Conservation (phyloP, 805 yeast species). For the Sugiyamaella qingdaonensis region DNA sequence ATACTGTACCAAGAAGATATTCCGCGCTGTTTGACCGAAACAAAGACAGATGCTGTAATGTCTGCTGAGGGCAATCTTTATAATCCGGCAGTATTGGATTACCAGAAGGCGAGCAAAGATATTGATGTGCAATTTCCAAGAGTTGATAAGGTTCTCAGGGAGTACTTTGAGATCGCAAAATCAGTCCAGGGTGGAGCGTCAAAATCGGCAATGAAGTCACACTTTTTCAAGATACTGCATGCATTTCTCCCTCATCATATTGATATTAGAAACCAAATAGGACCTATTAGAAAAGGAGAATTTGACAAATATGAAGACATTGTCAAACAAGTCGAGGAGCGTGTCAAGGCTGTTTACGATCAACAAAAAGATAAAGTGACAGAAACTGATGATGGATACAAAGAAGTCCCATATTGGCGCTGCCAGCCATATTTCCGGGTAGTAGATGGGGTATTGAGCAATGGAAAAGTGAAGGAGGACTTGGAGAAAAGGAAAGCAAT, state of each 20-base stretch:
- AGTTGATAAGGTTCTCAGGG: slow-evolving; percentile 76
- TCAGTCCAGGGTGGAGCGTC: slow-evolving; percentile 65
- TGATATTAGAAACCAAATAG: slow-evolving; percentile 71
- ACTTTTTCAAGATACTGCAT: slow-evolving; percentile 79
- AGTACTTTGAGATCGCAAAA: slow-evolving; percentile 81
- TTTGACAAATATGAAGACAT: slow-evolving; percentile 51
- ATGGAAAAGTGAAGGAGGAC: slow-evolving; percentile 25
- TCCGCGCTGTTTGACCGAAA: slow-evolving; percentile 56
- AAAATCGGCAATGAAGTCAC: slow-evolving; percentile 81
- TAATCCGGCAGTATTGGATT: slow-evolving; percentile 84
- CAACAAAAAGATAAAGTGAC: slow-evolving; percentile 56
- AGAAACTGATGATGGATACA: slow-evolving; percentile 75
- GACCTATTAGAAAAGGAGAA: slow-evolving; percentile 45
- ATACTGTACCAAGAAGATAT: slow-evolving; percentile 86
- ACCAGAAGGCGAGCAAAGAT: slow-evolving; percentile 34
- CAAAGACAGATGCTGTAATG: slow-evolving; percentile 89
- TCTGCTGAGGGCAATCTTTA: slow-evolving; percentile 93
- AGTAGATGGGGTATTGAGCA: slow-evolving; percentile 63
- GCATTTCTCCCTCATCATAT: slow-evolving; percentile 75
- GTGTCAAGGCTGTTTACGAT: slow-evolving; percentile 53
- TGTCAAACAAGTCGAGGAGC: slow-evolving; percentile 61
- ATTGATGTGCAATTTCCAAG: slow-evolving; percentile 72
- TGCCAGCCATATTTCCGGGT: slow-evolving; percentile 93
- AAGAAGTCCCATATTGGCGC: slow-evolving; percentile 88
- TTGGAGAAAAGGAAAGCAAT: slow-evolving; percentile 5